Evolutionary conservation across 164 flowering plant species (phyloP).

Genomic region (Tinospora cordifolia): DNA sequence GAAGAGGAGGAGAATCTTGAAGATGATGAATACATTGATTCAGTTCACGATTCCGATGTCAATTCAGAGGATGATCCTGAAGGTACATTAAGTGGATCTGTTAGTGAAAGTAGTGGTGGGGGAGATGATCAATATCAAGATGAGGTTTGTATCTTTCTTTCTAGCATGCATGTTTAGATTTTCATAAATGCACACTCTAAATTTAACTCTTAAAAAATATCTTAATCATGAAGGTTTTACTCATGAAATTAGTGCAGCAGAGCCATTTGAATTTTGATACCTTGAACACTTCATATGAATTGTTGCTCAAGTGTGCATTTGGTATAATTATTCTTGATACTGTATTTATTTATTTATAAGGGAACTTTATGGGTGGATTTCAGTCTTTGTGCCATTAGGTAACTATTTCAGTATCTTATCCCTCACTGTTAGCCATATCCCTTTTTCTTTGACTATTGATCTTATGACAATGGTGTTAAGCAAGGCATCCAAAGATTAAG

Average conservation of each 20-base stretch:
- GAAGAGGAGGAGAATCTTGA: slow-evolving; percentile 61
- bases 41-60: slow-evolving; percentile 33
- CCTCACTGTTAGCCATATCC: too few species aligned
- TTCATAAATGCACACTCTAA: not conserved
- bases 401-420: too few species aligned
- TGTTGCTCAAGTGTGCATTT: not conserved
- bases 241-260: not conserved
- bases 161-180: slow-evolving; percentile 2
- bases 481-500: too few species aligned
- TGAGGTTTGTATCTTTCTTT: slow-evolving; percentile 33
- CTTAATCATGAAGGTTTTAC: not conserved
- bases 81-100: slow-evolving; percentile 34
- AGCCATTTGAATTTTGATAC: not conserved
- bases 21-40: slow-evolving; percentile 38
- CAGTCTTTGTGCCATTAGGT: too few species aligned
- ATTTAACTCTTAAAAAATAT: not conserved
- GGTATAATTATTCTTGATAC: not conserved
- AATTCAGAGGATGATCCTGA: slow-evolving; percentile 52
- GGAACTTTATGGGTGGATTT: not conserved
- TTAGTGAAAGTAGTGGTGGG: slow-evolving; percentile 37
- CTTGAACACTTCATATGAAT: not conserved
- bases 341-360: not conserved
- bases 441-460: too few species aligned
- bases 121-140: slow-evolving; percentile 27
- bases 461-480: too few species aligned